Conservation (phyloP, 768 basidiomycete species). For the Crepidotus variabilis region DNA sequence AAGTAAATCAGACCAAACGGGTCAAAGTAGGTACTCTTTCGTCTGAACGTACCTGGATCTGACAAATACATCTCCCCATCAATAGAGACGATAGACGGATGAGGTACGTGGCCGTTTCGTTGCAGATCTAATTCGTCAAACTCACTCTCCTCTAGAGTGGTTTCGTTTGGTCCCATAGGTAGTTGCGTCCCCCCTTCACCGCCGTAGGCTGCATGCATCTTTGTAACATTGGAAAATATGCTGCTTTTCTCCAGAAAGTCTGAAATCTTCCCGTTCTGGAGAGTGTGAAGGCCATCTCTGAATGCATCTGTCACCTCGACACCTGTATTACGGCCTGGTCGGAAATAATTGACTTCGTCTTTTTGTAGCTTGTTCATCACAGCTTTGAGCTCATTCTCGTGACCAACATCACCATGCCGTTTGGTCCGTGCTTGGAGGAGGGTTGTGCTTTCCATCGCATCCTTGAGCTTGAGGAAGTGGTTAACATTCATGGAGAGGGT, state of each 20-base stretch:
- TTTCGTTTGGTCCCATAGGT: background rate
- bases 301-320: constrained; percentile 8
- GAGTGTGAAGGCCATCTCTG: background rate
- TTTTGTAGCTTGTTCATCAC: constrained; percentile 6
- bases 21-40: background rate
- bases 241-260: constrained; percentile 6
- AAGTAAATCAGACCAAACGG: background rate
- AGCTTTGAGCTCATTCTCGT: constrained; percentile 9
- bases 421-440: constrained; percentile 13
- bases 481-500: constrained; percentile 14
- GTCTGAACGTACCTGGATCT: background rate
- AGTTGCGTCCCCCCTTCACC: background rate
- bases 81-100: constrained; percentile 1
- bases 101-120: background rate
- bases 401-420: constrained; percentile 5
- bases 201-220: background rate
- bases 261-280: constrained; percentile 8
- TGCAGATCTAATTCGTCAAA: constrained; percentile 1
- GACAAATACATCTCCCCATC: constrained; percentile 4
- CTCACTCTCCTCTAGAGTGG: background rate
- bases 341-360: constrained; percentile 5
- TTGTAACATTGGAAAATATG: background rate
- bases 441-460: constrained; percentile 16
- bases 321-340: constrained; percentile 5
- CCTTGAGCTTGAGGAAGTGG: constrained; percentile 16